Conservation (phyloP, 805 yeast genomes). For the Metschnikowia sp. region DNA sequence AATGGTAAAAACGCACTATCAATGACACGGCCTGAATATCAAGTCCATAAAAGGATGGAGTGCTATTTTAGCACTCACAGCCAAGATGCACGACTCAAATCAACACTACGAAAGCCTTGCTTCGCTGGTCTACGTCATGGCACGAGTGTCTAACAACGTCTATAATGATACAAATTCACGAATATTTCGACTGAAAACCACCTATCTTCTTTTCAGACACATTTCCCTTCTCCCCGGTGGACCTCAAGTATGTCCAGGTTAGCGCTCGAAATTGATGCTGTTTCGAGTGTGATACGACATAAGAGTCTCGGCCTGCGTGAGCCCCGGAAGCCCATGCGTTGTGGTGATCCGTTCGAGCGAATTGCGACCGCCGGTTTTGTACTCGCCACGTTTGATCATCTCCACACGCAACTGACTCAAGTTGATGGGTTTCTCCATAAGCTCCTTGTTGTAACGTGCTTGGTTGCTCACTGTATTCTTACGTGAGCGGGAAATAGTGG, state of each 20-base stretch:
- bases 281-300: constrained; percentile 41
- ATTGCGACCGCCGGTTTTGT: constrained; percentile 26
- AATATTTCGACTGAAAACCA: no score
- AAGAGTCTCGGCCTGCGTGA: constrained; percentile 47
- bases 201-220: neutral
- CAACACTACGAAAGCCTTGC: no score
- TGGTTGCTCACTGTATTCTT: constrained; percentile 21
- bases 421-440: constrained; percentile 32
- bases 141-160: no score
- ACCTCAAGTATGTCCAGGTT: neutral
- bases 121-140: no score
- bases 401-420: constrained; percentile 33
- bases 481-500: constrained; percentile 26
- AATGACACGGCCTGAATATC: no score
- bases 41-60: no score
- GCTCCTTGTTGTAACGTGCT: constrained; percentile 19
- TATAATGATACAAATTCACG: no score
- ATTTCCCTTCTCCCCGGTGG: neutral
- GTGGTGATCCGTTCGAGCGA: constrained; percentile 42
- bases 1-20: no score
- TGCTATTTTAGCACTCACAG: no score
- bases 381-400: constrained; percentile 39
- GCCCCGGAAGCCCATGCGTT: constrained; percentile 47
- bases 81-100: no score
- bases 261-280: constrained; percentile 31